These are phyloP conservation scores for Phialophora expanda DNA, from an alignment of 2,329 filamentous ascomycete genomes.

Conservation along the genomic window DNA sequence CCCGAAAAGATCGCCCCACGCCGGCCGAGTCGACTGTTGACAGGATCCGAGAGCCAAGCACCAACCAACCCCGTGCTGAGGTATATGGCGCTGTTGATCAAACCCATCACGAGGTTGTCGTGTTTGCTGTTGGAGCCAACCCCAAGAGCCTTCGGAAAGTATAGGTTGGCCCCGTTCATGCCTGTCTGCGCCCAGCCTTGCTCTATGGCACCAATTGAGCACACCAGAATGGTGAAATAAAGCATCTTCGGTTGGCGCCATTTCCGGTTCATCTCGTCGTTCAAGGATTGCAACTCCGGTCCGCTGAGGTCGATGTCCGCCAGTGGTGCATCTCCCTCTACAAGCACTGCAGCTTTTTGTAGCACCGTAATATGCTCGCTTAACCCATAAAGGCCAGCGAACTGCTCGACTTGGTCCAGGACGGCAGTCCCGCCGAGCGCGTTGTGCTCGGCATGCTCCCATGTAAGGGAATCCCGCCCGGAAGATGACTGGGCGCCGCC, in stretches of 20 bases:
- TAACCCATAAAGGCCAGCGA: constrained; percentile 23
- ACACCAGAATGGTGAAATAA: constrained; percentile 59
- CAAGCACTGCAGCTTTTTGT: constrained; percentile 26
- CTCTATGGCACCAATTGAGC: constrained; percentile 59
- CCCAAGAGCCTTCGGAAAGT: constrained; percentile 54
- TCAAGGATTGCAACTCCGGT: constrained; percentile 50
- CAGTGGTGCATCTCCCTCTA: constrained; percentile 20
- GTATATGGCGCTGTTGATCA: constrained; percentile 66
- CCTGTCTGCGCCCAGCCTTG: constrained; percentile 61
- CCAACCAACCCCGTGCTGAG: constrained; percentile 60
- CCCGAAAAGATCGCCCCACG: constrained; percentile 70
- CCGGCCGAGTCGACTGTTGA: constrained; percentile 72
- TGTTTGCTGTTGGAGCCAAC: constrained; percentile 51
- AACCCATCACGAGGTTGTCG: constrained; percentile 65
- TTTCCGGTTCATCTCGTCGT: constrained; percentile 53
- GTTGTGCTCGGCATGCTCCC: not conserved
- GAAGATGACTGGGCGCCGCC: constrained; percentile 8
- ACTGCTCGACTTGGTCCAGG: constrained; percentile 20
- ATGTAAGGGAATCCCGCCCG: not conserved
- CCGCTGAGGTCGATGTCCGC: constrained; percentile 44
- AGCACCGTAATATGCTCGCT: constrained; percentile 24
- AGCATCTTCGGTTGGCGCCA: constrained; percentile 57
- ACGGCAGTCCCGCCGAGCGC: not conserved
- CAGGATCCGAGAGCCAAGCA: constrained; percentile 71
- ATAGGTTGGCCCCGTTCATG: constrained; percentile 60